phyloP scores from a whole-genome alignment of 805 yeast species.

The Suhomyces kilbournensis region DNA sequence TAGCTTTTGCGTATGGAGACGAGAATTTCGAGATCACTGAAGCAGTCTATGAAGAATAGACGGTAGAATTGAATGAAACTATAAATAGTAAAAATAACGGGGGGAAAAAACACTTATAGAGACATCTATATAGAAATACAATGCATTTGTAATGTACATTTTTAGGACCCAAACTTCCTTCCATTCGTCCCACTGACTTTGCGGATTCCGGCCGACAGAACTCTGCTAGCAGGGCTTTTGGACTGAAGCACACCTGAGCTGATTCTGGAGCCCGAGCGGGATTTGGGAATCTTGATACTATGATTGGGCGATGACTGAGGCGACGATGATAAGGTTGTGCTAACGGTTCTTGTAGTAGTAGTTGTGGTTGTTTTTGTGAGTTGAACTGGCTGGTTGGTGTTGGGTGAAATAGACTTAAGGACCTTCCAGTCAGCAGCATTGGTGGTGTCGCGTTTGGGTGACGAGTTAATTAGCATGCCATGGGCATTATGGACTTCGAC shows the following conservation, averaged over 20 bases:
- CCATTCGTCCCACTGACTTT: conserved; percentile 19
- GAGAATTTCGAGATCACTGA: conserved; percentile 33
- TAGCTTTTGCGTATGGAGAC: conserved; percentile 42
- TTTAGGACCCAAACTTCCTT: background rate
- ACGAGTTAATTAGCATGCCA: conserved; percentile 12
- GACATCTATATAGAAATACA: background rate
- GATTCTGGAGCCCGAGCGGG: conserved; percentile 21
- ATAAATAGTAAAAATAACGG: background rate
- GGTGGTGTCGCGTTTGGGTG: conserved; percentile 23
- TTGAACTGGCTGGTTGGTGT: conserved; percentile 32
- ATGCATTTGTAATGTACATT: conserved; percentile 4
- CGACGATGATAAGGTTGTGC: conserved; percentile 35
- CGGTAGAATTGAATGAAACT: background rate
- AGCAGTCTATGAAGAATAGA: conserved; percentile 31
- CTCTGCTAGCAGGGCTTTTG: conserved; percentile 14
- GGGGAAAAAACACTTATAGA: background rate
- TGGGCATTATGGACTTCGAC: conserved; percentile 11
- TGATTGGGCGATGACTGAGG: conserved; percentile 28
- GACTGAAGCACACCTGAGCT: conserved; percentile 15
- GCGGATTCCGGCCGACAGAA: conserved; percentile 17
- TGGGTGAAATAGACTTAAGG: conserved; percentile 36
- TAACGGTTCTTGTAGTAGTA: conserved; percentile 50
- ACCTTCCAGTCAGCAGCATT: conserved; percentile 37
- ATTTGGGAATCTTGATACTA: conserved; percentile 23
- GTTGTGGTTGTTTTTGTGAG: conserved; percentile 44